Base-by-base conservation (phyloP, 2,329 filamentous ascomycete genomes). In the Calonectria naviculata region DNA sequence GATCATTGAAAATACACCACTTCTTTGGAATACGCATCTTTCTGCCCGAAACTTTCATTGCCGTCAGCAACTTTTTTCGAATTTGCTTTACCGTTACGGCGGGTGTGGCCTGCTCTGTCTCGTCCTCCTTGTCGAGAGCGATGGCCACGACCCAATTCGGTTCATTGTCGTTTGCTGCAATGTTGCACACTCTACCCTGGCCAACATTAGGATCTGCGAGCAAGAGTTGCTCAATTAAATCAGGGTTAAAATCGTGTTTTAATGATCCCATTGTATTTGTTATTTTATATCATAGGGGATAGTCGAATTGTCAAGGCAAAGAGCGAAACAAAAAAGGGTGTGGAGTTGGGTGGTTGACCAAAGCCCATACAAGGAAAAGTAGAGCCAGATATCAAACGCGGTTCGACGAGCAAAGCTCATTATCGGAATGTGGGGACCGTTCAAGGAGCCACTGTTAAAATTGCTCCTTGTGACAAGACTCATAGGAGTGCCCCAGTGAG, bases 211-310 rank as follows among this genome's bases (percentile, higher is more conserved):
- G 29, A 38, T 64, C 61, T 36, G 41, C 34, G 34, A 64, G 61
- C 42, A 64, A 26, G 29, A 64, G 61, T 24, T 64, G 61, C 44
- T 64, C 61, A n/a, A 64, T 38, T n/a, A 64, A 52, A 24, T 64
- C 61, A 9, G 44, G 44, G 31, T 38, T 41, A 34, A 52, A 64
- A 49, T 41, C 46, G 44, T 44, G n/a, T 10, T 26, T 64, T 49
- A 17, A 24, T 15, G 61, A 64, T 24, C 44, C 34, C 61, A 64
- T 64, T 28, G 52, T 56, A 34, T 56, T 56, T 19, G 19, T n/a
- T 10, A 21, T n/a, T 44, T 34, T 56, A 34, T 21, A 47, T 47
- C 21, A 47, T 47, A 56, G 29, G 15, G 3, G n/a, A n/a, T 10
- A 13, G 21, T 7, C 24, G n/a, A 31, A 15, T 24, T 36, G 31